These are phyloP conservation scores for Cystobasidium ongulense DNA, from an alignment of 768 basidiomycete species.

Conservation along the genomic window DNA sequence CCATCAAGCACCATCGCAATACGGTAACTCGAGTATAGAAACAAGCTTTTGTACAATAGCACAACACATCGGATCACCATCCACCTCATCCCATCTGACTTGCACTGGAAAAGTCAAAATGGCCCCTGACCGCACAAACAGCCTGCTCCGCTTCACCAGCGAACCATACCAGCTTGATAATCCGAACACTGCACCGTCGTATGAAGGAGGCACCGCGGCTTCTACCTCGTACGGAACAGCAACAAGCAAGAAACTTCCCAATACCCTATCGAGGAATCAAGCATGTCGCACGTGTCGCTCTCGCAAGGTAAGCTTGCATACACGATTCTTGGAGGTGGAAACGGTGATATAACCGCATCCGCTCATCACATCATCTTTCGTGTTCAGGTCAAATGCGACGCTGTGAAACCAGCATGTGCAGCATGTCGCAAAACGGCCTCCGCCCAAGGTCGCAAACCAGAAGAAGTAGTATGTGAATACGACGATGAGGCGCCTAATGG, in stretches of 20 bases:
- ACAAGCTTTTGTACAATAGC: too few species aligned
- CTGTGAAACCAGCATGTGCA: constrained; percentile 18
- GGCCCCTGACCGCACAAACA: too few species aligned
- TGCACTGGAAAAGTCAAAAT: too few species aligned
- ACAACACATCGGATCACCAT: too few species aligned
- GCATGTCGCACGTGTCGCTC: constrained; percentile 27
- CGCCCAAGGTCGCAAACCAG: constrained; percentile 10
- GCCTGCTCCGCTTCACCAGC: too few species aligned
- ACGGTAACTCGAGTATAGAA: too few species aligned
- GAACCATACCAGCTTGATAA: not conserved
- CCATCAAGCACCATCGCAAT: too few species aligned
- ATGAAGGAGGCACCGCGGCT: not conserved
- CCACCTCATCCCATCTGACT: too few species aligned
- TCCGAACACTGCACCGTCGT: too few species aligned
- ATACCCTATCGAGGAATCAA: constrained; percentile 10
- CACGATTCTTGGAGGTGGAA: not conserved
- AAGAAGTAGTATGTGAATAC: constrained; percentile 21
- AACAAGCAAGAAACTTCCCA: constrained; percentile 4
- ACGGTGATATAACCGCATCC: not conserved
- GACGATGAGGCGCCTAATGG: not conserved
- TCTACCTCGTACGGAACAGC: not conserved
- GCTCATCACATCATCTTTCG: not conserved
- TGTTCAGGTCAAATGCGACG: constrained; percentile 26
- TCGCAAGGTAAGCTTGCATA: constrained; percentile 14
- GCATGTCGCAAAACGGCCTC: constrained; percentile 20